These are phyloP conservation scores for Termitomyces sp. DNA, from an alignment of 768 basidiomycete genomes.

Conservation along the genomic window DNA sequence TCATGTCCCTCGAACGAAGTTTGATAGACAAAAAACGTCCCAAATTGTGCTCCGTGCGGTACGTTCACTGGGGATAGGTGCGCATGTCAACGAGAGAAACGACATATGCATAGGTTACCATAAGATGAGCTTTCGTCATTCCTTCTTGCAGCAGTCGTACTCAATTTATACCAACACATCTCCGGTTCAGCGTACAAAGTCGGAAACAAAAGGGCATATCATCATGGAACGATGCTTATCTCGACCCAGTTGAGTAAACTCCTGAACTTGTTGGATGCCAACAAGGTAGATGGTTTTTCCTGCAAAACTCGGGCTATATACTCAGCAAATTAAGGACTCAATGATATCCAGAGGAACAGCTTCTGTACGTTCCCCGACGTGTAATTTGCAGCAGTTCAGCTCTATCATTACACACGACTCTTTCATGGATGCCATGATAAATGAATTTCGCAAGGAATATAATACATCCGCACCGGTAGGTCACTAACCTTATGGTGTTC, in stretches of 20 bases:
- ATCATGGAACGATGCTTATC: conserved; percentile 98
- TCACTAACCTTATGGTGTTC: background rate
- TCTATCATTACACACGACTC: conserved; percentile 51
- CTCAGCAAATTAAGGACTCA: conserved; percentile 42
- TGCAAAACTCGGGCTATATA: background rate
- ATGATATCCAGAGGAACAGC: conserved; percentile 84
- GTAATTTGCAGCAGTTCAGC: conserved; percentile 63
- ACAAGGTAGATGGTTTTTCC: conserved; percentile 44
- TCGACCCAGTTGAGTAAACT: conserved; percentile 69
- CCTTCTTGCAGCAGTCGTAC: background rate
- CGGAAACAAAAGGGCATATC: conserved; percentile 84
- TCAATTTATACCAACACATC: conserved; percentile 46
- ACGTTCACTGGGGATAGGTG: conserved; percentile 67
- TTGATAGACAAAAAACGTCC: conserved; percentile 75
- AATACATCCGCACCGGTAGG: conserved; percentile 24
- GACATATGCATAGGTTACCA: conserved; percentile 80
- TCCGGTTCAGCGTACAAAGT: conserved; percentile 99
- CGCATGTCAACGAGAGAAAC: conserved; percentile 81
- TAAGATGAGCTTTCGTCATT: conserved; percentile 67
- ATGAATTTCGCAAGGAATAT: conserved; percentile 64
- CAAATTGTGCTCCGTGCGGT: conserved; percentile 75
- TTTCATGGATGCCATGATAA: conserved; percentile 65
- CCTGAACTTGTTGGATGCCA: conserved; percentile 60
- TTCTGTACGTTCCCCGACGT: conserved; percentile 90
- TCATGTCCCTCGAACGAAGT: conserved; percentile 74